Evolutionary conservation across 2,329 filamentous ascomycete species (phyloP).

Genomic region (Fusarium nanum): DNA sequence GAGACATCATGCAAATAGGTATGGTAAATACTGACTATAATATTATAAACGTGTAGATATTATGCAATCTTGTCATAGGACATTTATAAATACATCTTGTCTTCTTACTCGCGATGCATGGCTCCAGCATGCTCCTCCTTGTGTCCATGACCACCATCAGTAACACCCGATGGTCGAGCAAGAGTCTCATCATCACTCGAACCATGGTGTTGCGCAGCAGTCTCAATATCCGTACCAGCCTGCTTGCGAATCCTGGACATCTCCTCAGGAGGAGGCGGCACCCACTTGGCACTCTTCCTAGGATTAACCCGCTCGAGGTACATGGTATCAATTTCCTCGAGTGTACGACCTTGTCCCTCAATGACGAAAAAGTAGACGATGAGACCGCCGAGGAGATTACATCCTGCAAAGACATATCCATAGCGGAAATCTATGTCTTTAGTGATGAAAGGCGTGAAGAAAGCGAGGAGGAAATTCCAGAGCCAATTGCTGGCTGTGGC

Average conservation of each 20-base stretch:
- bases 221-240: conserved; percentile 56
- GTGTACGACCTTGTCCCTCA: conserved; percentile 76
- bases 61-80: conserved; percentile 3
- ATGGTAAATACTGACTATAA: not conserved
- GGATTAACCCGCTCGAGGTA: conserved; percentile 74
- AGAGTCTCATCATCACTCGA: conserved; percentile 38
- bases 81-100: not conserved
- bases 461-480: conserved; percentile 80
- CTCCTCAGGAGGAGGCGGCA: conserved; percentile 57
- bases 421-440: conserved; percentile 76
- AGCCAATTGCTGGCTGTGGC: conserved; percentile 73
- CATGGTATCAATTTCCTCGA: conserved; percentile 86
- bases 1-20: not conserved
- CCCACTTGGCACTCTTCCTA: conserved; percentile 69
- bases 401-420: conserved; percentile 81
- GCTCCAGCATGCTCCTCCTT: conserved; percentile 29
- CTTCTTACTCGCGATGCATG: conserved; percentile 23
- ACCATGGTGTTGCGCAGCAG: not conserved
- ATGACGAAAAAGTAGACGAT: conserved; percentile 83
- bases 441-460: conserved; percentile 85
- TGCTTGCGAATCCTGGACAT: conserved; percentile 56
- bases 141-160: conserved; percentile 7
- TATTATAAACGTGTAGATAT: not conserved
- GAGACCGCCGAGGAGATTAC: conserved; percentile 71
- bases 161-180: conserved; percentile 11